These are phyloP conservation scores for Plantago elongata DNA, from an alignment of 257 asterid species.

Conservation along the genomic window DNA sequence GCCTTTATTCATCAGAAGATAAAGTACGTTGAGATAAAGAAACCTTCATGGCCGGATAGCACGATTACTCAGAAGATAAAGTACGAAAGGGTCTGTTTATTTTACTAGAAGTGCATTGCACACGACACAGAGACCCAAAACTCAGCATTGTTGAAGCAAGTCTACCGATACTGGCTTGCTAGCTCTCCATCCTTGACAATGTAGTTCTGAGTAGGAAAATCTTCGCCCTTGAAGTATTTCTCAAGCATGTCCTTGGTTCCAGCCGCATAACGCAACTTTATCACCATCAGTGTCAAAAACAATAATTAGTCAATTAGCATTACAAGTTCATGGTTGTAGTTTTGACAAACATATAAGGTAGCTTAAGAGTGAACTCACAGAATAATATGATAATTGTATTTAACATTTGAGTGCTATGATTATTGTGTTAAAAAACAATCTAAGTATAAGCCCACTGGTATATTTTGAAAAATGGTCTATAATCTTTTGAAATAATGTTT, in stretches of 20 bases:
- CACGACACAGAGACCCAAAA: slow-evolving; percentile 1
- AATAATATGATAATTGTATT: no score
- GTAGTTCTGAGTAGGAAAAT: slow-evolving; percentile 76
- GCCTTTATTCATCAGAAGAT: no score
- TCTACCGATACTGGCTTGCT: slow-evolving; percentile 86
- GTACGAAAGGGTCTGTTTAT: no score
- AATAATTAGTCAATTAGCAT: not conserved
- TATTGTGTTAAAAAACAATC: not conserved
- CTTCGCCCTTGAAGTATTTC: slow-evolving; percentile 89
- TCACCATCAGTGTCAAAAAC: slow-evolving; percentile 3
- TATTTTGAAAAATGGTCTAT: not conserved
- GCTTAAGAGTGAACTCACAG: no score
- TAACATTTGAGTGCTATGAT: no score
- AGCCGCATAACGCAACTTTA: slow-evolving; percentile 90
- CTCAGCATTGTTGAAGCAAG: slow-evolving; percentile 11
- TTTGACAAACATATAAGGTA: no score
- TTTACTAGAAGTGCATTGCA: not conserved
- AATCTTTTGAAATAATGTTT: not conserved
- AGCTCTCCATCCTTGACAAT: slow-evolving; percentile 96
- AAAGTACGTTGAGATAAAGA: no score
- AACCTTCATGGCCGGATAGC: no score
- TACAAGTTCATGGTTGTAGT: not conserved
- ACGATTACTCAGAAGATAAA: no score
- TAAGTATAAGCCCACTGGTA: not conserved
- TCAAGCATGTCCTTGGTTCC: slow-evolving; percentile 97